Conservation (phyloP, 768 basidiomycete species). For the Tricholoma bakamatsutake region DNA sequence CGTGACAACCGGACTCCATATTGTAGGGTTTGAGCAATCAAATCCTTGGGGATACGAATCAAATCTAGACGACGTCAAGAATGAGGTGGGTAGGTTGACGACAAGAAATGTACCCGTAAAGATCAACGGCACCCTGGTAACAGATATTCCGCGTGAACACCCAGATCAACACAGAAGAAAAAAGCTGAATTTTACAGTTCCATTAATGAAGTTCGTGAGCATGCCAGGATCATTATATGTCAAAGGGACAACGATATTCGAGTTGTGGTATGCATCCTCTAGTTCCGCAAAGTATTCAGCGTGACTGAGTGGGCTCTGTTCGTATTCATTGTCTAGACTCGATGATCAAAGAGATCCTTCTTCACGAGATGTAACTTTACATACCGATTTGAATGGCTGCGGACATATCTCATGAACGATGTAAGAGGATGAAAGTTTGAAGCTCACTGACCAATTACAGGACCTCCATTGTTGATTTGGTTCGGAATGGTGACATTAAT, state of each 20-base stretch:
- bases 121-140: slow-evolving; percentile 62
- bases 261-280: slow-evolving; percentile 46
- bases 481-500: slow-evolving; percentile 54
- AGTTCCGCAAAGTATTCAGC: slow-evolving; percentile 62
- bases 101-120: slow-evolving; percentile 50
- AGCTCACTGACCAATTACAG: slow-evolving; percentile 55
- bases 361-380: neutral
- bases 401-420: slow-evolving; percentile 1
- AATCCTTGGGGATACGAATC: slow-evolving; percentile 77
- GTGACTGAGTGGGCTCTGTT: slow-evolving; percentile 38
- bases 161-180: neutral
- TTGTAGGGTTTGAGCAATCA: slow-evolving; percentile 69
- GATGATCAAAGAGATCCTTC: neutral
- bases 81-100: neutral
- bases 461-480: slow-evolving; percentile 68
- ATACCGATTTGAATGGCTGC: slow-evolving; percentile 53
- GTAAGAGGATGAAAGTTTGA: neutral
- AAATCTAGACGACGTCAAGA: slow-evolving; percentile 26
- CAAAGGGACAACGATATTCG: slow-evolving; percentile 59
- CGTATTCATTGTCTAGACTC: slow-evolving; percentile 67
- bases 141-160: neutral
- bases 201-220: slow-evolving; percentile 59
- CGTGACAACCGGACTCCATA: slow-evolving; percentile 59
- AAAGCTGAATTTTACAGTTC: slow-evolving; percentile 38
- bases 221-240: slow-evolving; percentile 69